Evolutionary conservation across 169 alveolate genomes (phyloP).

Genomic region (Plasmodium knowlesi): DNA sequence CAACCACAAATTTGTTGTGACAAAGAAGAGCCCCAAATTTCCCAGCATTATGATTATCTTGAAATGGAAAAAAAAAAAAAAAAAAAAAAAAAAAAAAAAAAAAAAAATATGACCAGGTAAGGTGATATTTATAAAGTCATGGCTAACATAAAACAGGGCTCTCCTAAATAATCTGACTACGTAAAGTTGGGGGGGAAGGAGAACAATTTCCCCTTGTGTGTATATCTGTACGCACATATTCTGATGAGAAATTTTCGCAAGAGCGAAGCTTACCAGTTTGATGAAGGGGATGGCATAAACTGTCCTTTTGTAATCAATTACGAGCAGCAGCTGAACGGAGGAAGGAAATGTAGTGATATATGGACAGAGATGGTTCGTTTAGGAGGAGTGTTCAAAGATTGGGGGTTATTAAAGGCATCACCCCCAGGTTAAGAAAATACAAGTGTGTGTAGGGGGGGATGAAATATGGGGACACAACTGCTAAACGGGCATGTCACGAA

Average conservation of each 20-base stretch:
- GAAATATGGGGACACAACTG: neutral
- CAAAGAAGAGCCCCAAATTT: constrained; percentile 13
- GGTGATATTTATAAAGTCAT: neutral
- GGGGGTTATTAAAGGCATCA: neutral
- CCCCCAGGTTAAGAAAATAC: neutral
- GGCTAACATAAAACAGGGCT: neutral
- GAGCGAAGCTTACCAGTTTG: constrained; percentile 36
- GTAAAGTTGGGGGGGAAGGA: neutral
- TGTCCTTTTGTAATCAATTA: constrained; percentile 48
- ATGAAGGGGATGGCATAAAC: constrained; percentile 48
- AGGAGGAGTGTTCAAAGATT: neutral
- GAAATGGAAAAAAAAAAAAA: neutral
- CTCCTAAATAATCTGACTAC: neutral
- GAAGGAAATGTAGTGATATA: neutral
- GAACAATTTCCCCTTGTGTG: neutral
- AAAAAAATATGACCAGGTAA: neutral
- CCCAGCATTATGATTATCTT: constrained; percentile 10
- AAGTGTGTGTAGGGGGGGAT: neutral
- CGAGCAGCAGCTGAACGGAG: constrained; percentile 19
- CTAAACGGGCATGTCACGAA: neutral
- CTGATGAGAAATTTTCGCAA: neutral
- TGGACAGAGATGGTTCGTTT: neutral
- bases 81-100: neutral
- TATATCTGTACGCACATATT: neutral
- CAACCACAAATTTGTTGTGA: constrained; percentile 57